Evolutionary conservation across 2,329 filamentous ascomycete species (phyloP).

Genomic region (Fusarium abutilonis): DNA sequence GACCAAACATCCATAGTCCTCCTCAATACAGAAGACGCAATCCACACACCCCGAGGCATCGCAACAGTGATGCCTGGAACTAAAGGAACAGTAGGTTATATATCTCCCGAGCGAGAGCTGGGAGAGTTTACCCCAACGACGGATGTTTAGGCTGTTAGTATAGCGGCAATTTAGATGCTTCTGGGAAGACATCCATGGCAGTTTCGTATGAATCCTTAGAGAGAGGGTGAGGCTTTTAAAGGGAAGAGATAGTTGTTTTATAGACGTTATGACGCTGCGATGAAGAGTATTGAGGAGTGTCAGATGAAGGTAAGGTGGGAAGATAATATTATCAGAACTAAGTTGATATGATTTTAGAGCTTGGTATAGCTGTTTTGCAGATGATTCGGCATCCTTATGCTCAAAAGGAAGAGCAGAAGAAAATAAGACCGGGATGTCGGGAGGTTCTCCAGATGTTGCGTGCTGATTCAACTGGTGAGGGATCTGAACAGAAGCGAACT

Average conservation of each 20-base stretch:
- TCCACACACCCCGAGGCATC: not conserved
- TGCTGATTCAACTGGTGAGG: no score
- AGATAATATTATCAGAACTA: not conserved
- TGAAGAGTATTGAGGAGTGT: not conserved
- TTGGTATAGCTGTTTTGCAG: not conserved
- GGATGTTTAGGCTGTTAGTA: no score
- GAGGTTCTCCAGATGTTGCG: not conserved
- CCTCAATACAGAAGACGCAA: not conserved
- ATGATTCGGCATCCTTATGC: not conserved
- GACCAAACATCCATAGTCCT: no score
- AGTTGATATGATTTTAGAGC: not conserved
- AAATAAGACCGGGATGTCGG: not conserved
- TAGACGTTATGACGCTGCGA: not conserved
- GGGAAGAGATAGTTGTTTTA: not conserved
- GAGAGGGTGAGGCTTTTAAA: constrained; percentile 2
- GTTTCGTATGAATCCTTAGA: no score
- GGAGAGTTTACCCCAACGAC: no score
- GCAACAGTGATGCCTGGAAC: not conserved
- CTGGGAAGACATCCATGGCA: no score
- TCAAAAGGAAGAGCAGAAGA: not conserved
- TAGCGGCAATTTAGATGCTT: no score
- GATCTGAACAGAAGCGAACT: no score
- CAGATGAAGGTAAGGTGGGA: not conserved
- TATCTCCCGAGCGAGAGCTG: no score
- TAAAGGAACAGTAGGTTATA: not conserved